phyloP scores from a whole-genome alignment of 345 rosid genomes.

The Mallotus nudiflorus region DNA sequence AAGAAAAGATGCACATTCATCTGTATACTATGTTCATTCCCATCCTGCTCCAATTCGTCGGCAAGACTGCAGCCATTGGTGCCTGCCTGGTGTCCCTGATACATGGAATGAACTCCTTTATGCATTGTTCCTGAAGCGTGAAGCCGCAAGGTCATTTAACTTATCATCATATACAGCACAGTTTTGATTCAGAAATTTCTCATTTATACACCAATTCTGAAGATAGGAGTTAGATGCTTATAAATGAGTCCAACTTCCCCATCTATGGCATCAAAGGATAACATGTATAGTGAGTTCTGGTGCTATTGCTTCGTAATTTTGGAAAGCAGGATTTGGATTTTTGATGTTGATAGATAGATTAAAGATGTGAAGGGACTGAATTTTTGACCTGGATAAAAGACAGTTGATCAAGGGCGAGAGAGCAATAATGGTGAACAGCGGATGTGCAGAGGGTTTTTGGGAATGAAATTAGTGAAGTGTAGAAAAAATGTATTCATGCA shows the following conservation, averaged over 20 bases:
- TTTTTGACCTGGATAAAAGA: background rate
- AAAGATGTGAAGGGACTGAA: background rate
- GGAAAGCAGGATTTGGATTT: background rate
- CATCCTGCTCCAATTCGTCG: conserved; percentile 20
- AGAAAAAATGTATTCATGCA: background rate
- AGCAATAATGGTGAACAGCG: background rate
- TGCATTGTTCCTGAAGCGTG: conserved; percentile 45
- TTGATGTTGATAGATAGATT: conserved; percentile 13
- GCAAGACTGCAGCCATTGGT: conserved; percentile 60
- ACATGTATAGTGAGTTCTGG: conserved; percentile 10
- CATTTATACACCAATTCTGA: conserved; percentile 18
- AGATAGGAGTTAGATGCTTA: conserved; percentile 23
- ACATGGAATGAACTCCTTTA: conserved; percentile 51
- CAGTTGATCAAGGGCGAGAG: conserved; percentile 13
- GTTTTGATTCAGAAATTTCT: conserved; percentile 12
- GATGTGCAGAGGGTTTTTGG: conserved; percentile 6
- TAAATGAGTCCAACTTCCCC: background rate
- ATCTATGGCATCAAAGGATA: background rate
- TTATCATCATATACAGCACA: conserved; percentile 20
- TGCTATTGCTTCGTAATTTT: conserved; percentile 1
- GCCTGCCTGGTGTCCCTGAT: conserved; percentile 57
- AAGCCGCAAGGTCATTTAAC: conserved; percentile 24
- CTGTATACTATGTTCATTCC: conserved; percentile 32
- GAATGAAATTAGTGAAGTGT: no score
- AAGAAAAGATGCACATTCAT: conserved; percentile 52